Evolutionary conservation across 306 rosid genomes (phyloP).

Genomic region (Malus asiatica): DNA sequence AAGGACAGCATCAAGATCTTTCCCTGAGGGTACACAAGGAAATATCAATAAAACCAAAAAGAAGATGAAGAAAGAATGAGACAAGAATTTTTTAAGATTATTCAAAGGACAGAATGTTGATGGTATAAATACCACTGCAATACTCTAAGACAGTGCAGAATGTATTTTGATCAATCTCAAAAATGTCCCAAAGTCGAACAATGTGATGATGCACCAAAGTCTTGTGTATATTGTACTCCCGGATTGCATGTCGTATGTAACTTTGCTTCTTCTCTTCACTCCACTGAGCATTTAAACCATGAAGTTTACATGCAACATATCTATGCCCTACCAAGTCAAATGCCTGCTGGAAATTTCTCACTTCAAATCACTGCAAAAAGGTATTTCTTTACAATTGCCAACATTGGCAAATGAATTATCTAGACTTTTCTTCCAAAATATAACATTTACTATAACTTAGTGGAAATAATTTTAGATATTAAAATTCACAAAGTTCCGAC

Average conservation of each 20-base stretch:
- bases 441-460: constrained; percentile 9
- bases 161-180: constrained; percentile 95
- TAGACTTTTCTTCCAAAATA: constrained; percentile 21
- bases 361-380: constrained; percentile 98
- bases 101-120: constrained; percentile 11
- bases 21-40: constrained; percentile 44
- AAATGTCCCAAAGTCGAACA: constrained; percentile 98
- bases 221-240: constrained; percentile 98
- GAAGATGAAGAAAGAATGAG: background rate
- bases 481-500: constrained; percentile 48
- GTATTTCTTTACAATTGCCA: constrained; percentile 76
- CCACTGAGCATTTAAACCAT: constrained; percentile 98
- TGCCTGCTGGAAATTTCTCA: constrained; percentile 99
- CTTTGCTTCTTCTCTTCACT: constrained; percentile 99
- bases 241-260: constrained; percentile 90
- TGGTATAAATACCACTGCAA: constrained; percentile 66
- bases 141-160: constrained; percentile 95
- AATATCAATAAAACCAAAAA: background rate
- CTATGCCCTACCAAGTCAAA: constrained; percentile 96
- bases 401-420: constrained; percentile 55
- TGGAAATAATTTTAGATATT: background rate
- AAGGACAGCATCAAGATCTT: constrained; percentile 95
- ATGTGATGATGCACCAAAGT: constrained; percentile 89
- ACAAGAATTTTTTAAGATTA: background rate
- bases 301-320: constrained; percentile 98